Percentiles rank a stretch among this genome's conserved stretches.
Conservation (phyloP, 2,329 filamentous ascomycete species). For the Aspergillus luchuensis region DNA sequence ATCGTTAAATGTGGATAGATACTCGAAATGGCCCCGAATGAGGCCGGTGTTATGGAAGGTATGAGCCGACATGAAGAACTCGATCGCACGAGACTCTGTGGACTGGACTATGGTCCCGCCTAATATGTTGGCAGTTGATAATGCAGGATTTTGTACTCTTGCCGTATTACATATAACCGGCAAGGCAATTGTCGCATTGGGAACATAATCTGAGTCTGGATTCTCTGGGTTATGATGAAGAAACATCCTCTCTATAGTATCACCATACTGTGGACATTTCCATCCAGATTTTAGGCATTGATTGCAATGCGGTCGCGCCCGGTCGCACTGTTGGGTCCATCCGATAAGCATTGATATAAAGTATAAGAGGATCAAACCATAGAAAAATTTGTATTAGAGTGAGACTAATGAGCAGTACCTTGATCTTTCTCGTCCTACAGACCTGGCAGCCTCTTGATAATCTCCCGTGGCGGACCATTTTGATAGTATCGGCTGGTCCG, state of each 20-base stretch:
- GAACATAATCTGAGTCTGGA: neutral
- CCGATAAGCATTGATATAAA: too few species aligned
- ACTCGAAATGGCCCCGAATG: constrained; percentile 19
- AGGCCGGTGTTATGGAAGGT: constrained; percentile 13
- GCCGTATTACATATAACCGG: too few species aligned
- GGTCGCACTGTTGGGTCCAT: constrained; percentile 14
- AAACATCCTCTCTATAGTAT: constrained; percentile 21
- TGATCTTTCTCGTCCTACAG: constrained; percentile 72
- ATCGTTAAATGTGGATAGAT: constrained; percentile 5
- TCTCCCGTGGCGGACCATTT: constrained; percentile 50
- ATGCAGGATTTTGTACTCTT: neutral
- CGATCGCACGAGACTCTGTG: constrained; percentile 10
- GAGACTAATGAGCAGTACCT: constrained; percentile 53
- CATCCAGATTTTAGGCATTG: constrained; percentile 18
- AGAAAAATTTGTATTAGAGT: neutral
- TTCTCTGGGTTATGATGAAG: neutral
- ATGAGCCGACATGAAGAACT: constrained; percentile 16
- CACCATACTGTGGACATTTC: constrained; percentile 21
- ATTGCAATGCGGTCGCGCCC: constrained; percentile 10
- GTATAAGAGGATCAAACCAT: too few species aligned
- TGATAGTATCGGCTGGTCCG: neutral
- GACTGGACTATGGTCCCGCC: neutral
- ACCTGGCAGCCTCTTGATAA: constrained; percentile 71
- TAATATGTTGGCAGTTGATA: neutral
- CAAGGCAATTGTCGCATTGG: accelerated